Percentiles rank a stretch among this genome's conserved stretches.
Evolutionary conservation across 2,329 filamentous ascomycete species (phyloP).

Genomic region (Tothia fuscella): DNA sequence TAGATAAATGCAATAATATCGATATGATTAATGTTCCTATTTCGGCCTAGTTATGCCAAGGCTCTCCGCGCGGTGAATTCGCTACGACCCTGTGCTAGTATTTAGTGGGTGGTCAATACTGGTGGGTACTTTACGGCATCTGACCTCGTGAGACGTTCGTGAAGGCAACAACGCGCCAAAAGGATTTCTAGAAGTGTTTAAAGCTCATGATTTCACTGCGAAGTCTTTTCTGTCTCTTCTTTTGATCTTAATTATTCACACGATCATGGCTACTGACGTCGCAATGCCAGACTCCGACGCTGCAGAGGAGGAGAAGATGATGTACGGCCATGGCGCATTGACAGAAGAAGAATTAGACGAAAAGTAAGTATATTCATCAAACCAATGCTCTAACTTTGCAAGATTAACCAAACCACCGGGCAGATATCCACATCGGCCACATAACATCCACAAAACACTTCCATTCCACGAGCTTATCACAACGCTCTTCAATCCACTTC

Average conservation of each 20-base stretch:
- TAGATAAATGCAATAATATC: too few relatives aligned
- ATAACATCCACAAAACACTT: slow-evolving; percentile 66
- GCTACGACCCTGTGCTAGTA: too few relatives aligned
- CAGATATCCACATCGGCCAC: slow-evolving; percentile 72
- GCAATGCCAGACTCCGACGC: slow-evolving; percentile 32
- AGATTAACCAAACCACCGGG: background rate
- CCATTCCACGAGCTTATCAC: slow-evolving; percentile 70
- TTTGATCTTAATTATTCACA: background rate
- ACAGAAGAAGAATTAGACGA: slow-evolving; percentile 37
- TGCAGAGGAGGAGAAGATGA: slow-evolving; percentile 34
- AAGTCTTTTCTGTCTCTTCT: background rate
- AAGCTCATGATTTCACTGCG: background rate
- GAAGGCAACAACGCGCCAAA: background rate
- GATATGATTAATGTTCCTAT: too few relatives aligned
- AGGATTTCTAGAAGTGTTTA: background rate
- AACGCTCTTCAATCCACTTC: slow-evolving; percentile 68
- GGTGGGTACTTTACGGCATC: background rate
- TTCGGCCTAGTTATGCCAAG: too few relatives aligned
- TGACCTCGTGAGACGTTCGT: background rate
- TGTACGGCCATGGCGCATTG: slow-evolving; percentile 34
- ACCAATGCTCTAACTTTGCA: too few relatives aligned
- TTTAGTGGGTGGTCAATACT: background rate
- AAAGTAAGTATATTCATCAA: slow-evolving; percentile 25
- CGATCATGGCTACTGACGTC: slow-evolving; percentile 20
- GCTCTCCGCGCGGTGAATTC: too few relatives aligned